Percentiles rank a stretch among this genome's conserved stretches.
These are phyloP conservation scores for Metschnikowia baotianmanensis DNA, from an alignment of 805 yeast species.

Conservation along the genomic window DNA sequence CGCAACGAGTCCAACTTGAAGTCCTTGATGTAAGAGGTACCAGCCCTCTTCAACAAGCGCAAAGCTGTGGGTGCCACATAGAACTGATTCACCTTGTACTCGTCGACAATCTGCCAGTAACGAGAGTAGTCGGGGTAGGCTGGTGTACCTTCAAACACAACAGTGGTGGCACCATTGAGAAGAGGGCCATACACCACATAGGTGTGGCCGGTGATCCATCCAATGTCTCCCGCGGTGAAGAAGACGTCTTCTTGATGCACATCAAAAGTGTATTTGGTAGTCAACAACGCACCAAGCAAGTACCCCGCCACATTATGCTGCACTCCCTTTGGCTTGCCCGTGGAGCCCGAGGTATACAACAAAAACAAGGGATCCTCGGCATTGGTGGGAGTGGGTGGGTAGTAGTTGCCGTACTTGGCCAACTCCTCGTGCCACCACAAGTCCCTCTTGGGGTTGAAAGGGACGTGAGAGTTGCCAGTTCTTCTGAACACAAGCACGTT, in stretches of 20 bases:
- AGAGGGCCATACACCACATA: conserved; percentile 95
- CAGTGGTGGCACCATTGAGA: conserved; percentile 79
- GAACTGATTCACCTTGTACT: conserved; percentile 89
- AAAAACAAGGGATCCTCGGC: conserved; percentile 94
- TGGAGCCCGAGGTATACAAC: conserved; percentile 96
- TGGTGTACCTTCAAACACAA: conserved; percentile 96
- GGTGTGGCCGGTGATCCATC: conserved; percentile 99
- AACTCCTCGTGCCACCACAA: conserved; percentile 94
- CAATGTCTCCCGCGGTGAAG: conserved; percentile 97
- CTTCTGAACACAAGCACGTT: conserved; percentile 87
- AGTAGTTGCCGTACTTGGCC: conserved; percentile 75
- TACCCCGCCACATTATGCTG: conserved; percentile 95
- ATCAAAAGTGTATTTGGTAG: conserved; percentile 92
- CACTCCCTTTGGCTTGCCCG: conserved; percentile 98
- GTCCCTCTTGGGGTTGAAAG: conserved; percentile 79
- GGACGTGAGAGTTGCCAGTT: conserved; percentile 72
- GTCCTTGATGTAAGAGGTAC: conserved; percentile 75
- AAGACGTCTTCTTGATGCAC: conserved; percentile 82
- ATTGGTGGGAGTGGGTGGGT: conserved; percentile 82
- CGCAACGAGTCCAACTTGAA: conserved; percentile 85
- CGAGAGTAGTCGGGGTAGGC: conserved; percentile 94
- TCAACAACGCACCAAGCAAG: conserved; percentile 85
- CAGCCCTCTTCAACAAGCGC: conserved; percentile 85
- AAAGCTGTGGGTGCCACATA: conserved; percentile 98
- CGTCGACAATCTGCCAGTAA: conserved; percentile 94